These are phyloP conservation scores for Vanrija sp. DNA, from an alignment of 1,284 basidiomycete genomes.

Conservation along the genomic window DNA sequence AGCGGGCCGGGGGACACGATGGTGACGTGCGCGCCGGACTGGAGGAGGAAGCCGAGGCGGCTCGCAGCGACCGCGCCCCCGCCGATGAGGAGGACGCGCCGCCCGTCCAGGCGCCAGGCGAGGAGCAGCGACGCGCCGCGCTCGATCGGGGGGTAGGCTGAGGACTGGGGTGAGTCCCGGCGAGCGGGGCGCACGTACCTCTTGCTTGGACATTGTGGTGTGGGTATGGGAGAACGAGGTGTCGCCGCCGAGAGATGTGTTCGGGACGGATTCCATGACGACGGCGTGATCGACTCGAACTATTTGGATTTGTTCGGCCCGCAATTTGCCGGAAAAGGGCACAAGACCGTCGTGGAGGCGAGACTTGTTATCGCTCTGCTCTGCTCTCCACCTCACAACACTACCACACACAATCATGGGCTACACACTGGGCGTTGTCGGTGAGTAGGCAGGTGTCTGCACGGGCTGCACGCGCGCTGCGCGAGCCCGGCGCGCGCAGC, in stretches of 20 bases:
- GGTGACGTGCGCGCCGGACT: slow-evolving; percentile 49
- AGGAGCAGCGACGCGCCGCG: slow-evolving; percentile 51
- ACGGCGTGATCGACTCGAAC: no score
- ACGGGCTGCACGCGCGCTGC: no score
- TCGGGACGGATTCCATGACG: neutral
- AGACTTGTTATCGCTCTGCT: neutral
- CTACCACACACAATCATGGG: slow-evolving; percentile 44
- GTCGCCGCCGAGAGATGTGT: neutral
- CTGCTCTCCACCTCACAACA: neutral
- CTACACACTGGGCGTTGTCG: slow-evolving; percentile 52
- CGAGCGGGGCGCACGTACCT: no score
- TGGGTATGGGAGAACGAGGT: neutral
- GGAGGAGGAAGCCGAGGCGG: slow-evolving; percentile 51
- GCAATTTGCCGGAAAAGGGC: neutral
- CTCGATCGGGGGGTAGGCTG: slow-evolving; percentile 30
- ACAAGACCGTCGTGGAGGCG: no score
- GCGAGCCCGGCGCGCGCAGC: neutral
- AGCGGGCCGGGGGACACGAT: slow-evolving; percentile 48
- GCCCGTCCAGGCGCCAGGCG: slow-evolving; percentile 53
- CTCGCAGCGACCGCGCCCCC: slow-evolving; percentile 57
- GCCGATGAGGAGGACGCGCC: slow-evolving; percentile 55
- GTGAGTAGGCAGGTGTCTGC: slow-evolving; percentile 29
- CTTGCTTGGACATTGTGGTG: neutral
- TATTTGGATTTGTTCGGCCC: neutral
- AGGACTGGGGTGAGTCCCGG: neutral